Percentiles rank a stretch among this genome's conserved stretches.
phyloP scores from a whole-genome alignment of 202 grass and related monocot species.

The Zoysia matrella region DNA sequence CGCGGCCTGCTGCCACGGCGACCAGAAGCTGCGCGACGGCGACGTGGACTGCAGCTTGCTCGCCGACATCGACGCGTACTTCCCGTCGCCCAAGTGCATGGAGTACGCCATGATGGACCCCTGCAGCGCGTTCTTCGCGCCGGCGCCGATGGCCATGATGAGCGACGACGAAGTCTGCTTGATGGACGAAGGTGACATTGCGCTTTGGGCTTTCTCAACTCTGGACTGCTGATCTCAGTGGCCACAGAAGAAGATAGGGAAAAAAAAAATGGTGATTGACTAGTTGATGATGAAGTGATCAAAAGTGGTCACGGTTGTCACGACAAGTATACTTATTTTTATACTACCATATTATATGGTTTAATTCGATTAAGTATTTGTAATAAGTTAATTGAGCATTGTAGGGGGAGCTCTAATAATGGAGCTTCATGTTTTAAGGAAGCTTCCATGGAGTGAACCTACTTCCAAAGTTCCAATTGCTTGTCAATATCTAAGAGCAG shows the following conservation, averaged over 20 bases:
- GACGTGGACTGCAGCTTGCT: constrained; percentile 45
- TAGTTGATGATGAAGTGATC: constrained; percentile 19
- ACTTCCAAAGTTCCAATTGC: constrained; percentile 11
- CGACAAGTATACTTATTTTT: constrained; percentile 35
- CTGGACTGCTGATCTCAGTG: constrained; percentile 37
- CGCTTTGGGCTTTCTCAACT: constrained; percentile 83
- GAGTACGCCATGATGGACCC: constrained; percentile 84
- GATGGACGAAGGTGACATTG: constrained; percentile 76
- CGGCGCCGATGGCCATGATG: constrained; percentile 34
- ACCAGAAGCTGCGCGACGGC: neutral
- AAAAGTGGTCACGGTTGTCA: neutral
- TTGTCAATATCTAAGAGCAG: constrained; percentile 35
- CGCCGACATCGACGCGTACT: constrained; percentile 78
- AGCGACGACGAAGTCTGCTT: constrained; percentile 42
- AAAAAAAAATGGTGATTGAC: no score
- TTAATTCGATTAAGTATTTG: constrained; percentile 35
- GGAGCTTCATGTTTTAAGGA: constrained; percentile 90
- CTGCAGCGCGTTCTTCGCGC: constrained; percentile 69
- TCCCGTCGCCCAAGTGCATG: constrained; percentile 98
- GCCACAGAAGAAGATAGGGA: neutral
- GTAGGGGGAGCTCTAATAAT: constrained; percentile 34
- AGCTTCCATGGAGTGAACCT: constrained; percentile 54
- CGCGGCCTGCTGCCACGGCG: no score
- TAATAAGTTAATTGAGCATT: constrained; percentile 43
- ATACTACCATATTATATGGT: neutral